Conservation (phyloP, 208 protist species). For the Leishmania tropica region DNA sequence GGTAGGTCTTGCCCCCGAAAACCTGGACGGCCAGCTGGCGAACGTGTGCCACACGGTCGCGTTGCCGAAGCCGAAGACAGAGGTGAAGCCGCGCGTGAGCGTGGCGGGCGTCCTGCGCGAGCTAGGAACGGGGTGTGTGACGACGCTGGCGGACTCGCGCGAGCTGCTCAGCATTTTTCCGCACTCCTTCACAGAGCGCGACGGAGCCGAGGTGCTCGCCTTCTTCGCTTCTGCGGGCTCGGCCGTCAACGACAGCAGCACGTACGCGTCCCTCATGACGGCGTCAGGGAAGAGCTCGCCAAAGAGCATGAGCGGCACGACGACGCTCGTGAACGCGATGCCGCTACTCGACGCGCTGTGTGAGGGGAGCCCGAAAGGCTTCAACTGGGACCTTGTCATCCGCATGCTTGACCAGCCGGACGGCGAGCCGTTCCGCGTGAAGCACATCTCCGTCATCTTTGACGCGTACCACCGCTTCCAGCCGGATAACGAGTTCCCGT, state of each 20-base stretch:
- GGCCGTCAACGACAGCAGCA: slow-evolving; percentile 65
- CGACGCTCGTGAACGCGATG: slow-evolving; percentile 69
- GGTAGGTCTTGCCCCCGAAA: slow-evolving; percentile 38
- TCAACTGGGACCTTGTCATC: slow-evolving; percentile 83
- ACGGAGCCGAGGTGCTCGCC: slow-evolving; percentile 85
- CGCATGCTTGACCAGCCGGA: slow-evolving; percentile 73
- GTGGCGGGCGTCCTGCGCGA: slow-evolving; percentile 80
- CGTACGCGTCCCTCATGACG: slow-evolving; percentile 76
- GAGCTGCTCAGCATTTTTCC: slow-evolving; percentile 85
- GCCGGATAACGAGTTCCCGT: slow-evolving; percentile 66
- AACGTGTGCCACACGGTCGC: slow-evolving; percentile 27
- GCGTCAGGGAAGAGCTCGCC: slow-evolving; percentile 59
- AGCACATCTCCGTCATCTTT: slow-evolving; percentile 86
- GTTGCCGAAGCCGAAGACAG: slow-evolving; percentile 28
- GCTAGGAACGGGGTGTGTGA: slow-evolving; percentile 84
- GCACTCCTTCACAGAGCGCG: slow-evolving; percentile 66
- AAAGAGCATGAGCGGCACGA: slow-evolving; percentile 55
- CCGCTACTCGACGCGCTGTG: slow-evolving; percentile 76
- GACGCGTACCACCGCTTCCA: slow-evolving; percentile 88
- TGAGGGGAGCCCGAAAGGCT: slow-evolving; percentile 38
- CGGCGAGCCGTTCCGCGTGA: slow-evolving; percentile 62
- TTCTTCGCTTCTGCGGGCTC: slow-evolving; percentile 85
- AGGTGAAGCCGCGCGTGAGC: slow-evolving; percentile 54
- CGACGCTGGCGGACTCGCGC: slow-evolving; percentile 76
- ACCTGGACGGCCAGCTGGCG: slow-evolving; percentile 60